These are phyloP conservation scores for Paramecium sonneborni DNA, from an alignment of 73 alveolate species.

Conservation along the genomic window DNA sequence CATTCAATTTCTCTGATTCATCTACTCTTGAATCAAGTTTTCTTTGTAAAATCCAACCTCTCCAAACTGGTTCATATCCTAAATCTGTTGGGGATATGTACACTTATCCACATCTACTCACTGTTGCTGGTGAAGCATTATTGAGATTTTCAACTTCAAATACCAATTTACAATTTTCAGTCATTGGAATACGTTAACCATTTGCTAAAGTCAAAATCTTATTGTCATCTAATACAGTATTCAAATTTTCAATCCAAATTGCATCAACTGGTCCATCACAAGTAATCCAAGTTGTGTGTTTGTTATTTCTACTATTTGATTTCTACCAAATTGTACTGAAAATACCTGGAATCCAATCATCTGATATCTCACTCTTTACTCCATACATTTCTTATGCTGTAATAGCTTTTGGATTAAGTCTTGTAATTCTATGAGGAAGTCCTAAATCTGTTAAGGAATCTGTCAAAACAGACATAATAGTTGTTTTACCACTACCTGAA, in stretches of 20 bases:
- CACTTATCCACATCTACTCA: slow-evolving; percentile 99
- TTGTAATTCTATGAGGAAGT: slow-evolving; percentile 69
- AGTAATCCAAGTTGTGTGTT: slow-evolving; percentile 99
- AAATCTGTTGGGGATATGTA: slow-evolving; percentile 98
- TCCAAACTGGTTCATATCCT: slow-evolving; percentile 98
- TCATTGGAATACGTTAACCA: slow-evolving; percentile 99
- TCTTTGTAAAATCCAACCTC: slow-evolving; percentile 95
- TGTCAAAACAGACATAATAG: slow-evolving; percentile 84
- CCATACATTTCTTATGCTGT: slow-evolving; percentile 99
- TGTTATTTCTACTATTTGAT: slow-evolving; percentile 94
- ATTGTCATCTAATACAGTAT: slow-evolving; percentile 99
- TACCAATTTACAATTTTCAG: slow-evolving; percentile 98
- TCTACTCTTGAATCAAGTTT: slow-evolving; percentile 87
- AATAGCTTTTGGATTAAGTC: slow-evolving; percentile 99
- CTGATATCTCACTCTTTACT: slow-evolving; percentile 97
- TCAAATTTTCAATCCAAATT: slow-evolving; percentile 99
- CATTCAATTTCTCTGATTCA: slow-evolving; percentile 68
- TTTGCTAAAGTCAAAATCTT: slow-evolving; percentile 99
- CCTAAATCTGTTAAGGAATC: slow-evolving; percentile 78
- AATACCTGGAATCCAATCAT: slow-evolving; percentile 99
- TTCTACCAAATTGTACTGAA: slow-evolving; percentile 99
- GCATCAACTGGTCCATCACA: slow-evolving; percentile 99
- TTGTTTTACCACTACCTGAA: slow-evolving; percentile 96
- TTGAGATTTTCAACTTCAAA: slow-evolving; percentile 99
- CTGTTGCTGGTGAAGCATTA: slow-evolving; percentile 99